Base-by-base conservation (phyloP, 2,329 filamentous ascomycete genomes). In the Colletotrichum liriopes region DNA sequence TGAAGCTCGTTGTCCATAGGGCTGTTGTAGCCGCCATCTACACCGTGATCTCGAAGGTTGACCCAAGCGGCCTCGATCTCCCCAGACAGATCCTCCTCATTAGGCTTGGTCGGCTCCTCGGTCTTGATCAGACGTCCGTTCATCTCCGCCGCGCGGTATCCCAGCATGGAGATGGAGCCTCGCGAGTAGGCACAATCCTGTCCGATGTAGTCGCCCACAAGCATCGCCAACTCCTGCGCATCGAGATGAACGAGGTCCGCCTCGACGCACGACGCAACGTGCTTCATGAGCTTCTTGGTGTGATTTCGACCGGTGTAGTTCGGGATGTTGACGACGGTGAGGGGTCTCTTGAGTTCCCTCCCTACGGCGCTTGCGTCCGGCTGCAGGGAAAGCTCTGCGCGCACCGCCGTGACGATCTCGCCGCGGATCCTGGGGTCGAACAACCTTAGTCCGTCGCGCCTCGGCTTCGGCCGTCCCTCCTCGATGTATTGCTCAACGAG, bases 221-320 rank as follows among this genome's bases (percentile, higher is more conserved):
- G 84, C 61, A 92, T 87, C 3, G 92, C 92, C 65, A 97, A 82
- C 77, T 93, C 92, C 73, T 91, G 88, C 1, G 93, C 90, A 77
- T 92, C 89, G 14, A 97, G 79, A 26, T 89, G 87, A 41, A 96
- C 82, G 3, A 96, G 78, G 75, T 96, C 91, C 3, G 93, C 92
- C 8, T 83, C 84, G 7, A 93, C 83, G 43, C 90, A 86, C 16
- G 84, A 83, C 0, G 93, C 93, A 54, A 93, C 83, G 62, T 89
- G 86, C 71, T 89, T 86, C 2, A 95, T 88, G n/a, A 93, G 45
- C 55, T 73, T 77, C 32, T 70, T 74, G 6, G 72, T 56, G 26
- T 68, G 58, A 23, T 56, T 62, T 20, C 60, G 59, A 6, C 81
- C 80, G 60, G 77, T 78, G 69, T 79, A 77, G 70, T 83, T 82